These are phyloP conservation scores for Fagopyrum homotropicum DNA, from an alignment of 148 eudicot genomes.

Conservation along the genomic window DNA sequence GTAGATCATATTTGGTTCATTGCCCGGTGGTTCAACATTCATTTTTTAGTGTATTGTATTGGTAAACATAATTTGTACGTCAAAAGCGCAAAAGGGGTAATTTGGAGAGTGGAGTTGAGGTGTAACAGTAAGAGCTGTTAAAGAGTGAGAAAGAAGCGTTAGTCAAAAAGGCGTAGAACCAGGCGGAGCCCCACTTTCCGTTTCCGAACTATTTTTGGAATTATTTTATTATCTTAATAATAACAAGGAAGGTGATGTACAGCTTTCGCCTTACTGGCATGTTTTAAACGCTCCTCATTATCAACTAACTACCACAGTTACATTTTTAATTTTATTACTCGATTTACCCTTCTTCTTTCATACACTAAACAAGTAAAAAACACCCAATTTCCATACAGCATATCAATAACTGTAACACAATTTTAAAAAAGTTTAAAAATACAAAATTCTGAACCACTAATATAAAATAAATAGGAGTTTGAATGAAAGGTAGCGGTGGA, in stretches of 20 bases:
- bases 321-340: not conserved
- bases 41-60: too few relatives aligned
- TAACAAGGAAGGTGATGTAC: conserved; percentile 10
- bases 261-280: conserved; percentile 7
- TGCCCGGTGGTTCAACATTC: too few relatives aligned
- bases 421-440: too few relatives aligned
- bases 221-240: not conserved
- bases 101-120: not conserved
- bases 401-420: too few relatives aligned
- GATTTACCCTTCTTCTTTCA: not conserved
- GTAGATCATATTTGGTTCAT: too few relatives aligned
- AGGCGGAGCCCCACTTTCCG: not conserved
- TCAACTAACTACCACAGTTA: not conserved
- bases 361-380: too few relatives aligned
- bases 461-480: not conserved
- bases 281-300: conserved; percentile 6
- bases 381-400: too few relatives aligned
- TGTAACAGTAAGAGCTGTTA: not conserved
- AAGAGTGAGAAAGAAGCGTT: not conserved
- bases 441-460: too few relatives aligned
- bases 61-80: too few relatives aligned
- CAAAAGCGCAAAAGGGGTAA: too few relatives aligned
- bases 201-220: not conserved
- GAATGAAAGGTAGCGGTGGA: not conserved
- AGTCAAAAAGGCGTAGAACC: not conserved